Conservation (phyloP, 192 early-diverging fungal species). For the Coemansia sp. region DNA sequence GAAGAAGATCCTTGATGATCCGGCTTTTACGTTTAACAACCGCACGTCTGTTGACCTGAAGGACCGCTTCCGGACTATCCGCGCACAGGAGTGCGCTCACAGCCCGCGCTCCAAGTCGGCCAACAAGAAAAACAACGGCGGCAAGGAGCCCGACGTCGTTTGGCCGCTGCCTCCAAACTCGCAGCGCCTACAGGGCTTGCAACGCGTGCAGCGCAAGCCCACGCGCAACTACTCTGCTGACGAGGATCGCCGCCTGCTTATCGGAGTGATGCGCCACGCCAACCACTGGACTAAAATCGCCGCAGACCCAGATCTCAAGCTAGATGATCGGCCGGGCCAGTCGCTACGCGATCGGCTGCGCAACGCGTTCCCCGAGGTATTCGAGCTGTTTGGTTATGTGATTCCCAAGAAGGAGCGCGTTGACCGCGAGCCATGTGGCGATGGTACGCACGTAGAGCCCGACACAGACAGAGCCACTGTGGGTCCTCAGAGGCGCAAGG, state of each 20-base stretch:
- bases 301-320: constrained; percentile 42
- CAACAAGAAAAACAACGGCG: neutral
- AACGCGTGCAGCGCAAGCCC: constrained; percentile 52
- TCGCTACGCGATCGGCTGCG: constrained; percentile 52
- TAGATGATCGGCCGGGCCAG: constrained; percentile 47
- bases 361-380: constrained; percentile 54
- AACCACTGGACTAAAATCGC: constrained; percentile 55
- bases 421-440: constrained; percentile 27
- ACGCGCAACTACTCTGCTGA: constrained; percentile 53
- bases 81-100: constrained; percentile 51
- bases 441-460: neutral
- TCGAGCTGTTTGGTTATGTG: constrained; percentile 52
- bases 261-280: constrained; percentile 46
- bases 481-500: constrained; percentile 31
- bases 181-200: constrained; percentile 50
- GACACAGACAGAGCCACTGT: neutral
- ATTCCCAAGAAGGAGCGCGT: constrained; percentile 54
- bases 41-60: constrained; percentile 54
- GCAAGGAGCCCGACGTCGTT: constrained; percentile 51
- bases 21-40: constrained; percentile 46
- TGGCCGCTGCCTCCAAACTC: constrained; percentile 53
- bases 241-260: constrained; percentile 46
- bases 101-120: constrained; percentile 22
- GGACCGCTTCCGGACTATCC: constrained; percentile 53
- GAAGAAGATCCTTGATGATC: constrained; percentile 53